These are phyloP conservation scores for Malus hybrid DNA, from an alignment of 331 rosid genomes.

Conservation along the genomic window DNA sequence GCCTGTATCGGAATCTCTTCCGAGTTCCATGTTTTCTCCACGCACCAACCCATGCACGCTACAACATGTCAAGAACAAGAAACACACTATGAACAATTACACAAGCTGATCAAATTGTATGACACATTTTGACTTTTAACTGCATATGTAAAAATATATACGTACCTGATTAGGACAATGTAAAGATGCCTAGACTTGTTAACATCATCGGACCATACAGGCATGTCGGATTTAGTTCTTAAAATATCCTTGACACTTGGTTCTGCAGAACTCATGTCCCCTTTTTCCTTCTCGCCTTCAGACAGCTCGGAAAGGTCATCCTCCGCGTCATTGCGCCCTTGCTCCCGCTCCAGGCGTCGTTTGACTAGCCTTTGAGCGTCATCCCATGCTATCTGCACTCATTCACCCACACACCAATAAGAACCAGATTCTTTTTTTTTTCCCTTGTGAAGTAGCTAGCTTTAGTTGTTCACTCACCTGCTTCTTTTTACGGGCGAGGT, in stretches of 20 bases:
- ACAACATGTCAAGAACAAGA: neutral
- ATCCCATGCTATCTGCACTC: constrained; percentile 61
- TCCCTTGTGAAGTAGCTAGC: neutral
- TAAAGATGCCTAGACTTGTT: constrained; percentile 45
- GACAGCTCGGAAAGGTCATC: constrained; percentile 72
- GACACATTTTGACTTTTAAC: neutral
- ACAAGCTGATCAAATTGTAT: neutral
- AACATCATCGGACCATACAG: constrained; percentile 48
- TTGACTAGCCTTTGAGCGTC: constrained; percentile 48
- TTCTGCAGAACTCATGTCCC: constrained; percentile 19
- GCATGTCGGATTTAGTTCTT: constrained; percentile 44
- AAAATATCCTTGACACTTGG: constrained; percentile 16
- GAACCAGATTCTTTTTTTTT: neutral
- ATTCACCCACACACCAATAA: neutral
- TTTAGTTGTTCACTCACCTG: constrained; percentile 17
- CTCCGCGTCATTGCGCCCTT: constrained; percentile 62
- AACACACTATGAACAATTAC: neutral
- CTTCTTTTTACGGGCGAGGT: constrained; percentile 51
- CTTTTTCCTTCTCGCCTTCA: constrained; percentile 74
- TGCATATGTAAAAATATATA: neutral
- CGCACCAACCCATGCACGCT: constrained; percentile 80
- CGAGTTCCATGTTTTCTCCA: constrained; percentile 88
- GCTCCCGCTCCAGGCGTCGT: constrained; percentile 42
- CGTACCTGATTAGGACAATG: constrained; percentile 59
- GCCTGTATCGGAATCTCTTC: constrained; percentile 84